These are phyloP conservation scores for Neofusicoccum cordaticola DNA, from an alignment of 2,329 filamentous ascomycete genomes.

Conservation along the genomic window DNA sequence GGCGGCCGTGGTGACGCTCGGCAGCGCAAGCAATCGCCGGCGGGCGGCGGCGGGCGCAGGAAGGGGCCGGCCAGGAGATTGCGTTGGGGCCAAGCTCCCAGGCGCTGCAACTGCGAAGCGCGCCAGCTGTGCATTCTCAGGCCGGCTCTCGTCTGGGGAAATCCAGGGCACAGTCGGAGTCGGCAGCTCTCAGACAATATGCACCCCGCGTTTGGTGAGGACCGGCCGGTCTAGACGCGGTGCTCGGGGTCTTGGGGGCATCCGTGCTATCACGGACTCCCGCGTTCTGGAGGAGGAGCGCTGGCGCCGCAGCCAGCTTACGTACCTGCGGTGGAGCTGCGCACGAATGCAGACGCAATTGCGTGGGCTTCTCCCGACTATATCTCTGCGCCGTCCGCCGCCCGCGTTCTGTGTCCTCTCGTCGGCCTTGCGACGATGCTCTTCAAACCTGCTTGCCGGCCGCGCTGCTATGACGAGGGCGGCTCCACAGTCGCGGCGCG, in stretches of 20 bases:
- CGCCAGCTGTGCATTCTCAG: background rate
- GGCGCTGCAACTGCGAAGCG: background rate
- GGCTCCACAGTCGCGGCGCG: background rate
- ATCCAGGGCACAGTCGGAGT: background rate
- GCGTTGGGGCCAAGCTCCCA: no score
- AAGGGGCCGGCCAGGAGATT: background rate
- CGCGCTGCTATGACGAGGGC: background rate
- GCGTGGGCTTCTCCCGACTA: background rate
- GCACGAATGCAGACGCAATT: background rate
- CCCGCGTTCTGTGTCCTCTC: background rate
- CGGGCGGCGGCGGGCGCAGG: background rate
- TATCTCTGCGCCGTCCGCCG: background rate
- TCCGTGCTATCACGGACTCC: background rate
- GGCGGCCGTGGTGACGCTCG: background rate
- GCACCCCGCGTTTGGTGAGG: background rate
- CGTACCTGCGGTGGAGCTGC: conserved; percentile 3
- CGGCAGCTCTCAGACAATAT: background rate
- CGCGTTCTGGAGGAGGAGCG: background rate
- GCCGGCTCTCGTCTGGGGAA: background rate
- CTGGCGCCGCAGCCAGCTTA: conserved; percentile 7
- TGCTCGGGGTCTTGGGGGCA: background rate
- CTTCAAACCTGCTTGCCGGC: background rate
- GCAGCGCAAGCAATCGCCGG: background rate
- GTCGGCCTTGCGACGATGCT: background rate
- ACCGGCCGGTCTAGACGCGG: background rate